These are phyloP conservation scores for Rhynchosporium secalis DNA, from an alignment of 2,329 filamentous ascomycete genomes.

Conservation along the genomic window DNA sequence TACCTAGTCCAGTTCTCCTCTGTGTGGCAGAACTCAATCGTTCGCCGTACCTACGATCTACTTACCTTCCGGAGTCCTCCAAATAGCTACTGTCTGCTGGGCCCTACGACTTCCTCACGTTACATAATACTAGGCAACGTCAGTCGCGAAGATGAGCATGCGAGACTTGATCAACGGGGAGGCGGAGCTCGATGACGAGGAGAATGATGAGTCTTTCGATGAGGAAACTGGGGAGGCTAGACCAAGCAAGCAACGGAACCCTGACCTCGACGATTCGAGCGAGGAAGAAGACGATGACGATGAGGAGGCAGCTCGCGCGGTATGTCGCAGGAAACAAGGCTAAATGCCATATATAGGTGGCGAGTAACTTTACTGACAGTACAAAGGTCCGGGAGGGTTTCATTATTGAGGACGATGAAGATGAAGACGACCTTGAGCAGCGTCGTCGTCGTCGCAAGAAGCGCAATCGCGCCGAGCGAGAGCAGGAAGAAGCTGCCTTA, in stretches of 20 bases:
- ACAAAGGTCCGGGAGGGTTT: slow-evolving; percentile 85
- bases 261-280: slow-evolving; percentile 75
- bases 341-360: background rate
- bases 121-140: slow-evolving; percentile 6
- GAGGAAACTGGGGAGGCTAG: slow-evolving; percentile 68
- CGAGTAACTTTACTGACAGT: slow-evolving; percentile 19
- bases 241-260: slow-evolving; percentile 44
- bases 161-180: slow-evolving; percentile 79
- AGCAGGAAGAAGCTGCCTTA: slow-evolving; percentile 78
- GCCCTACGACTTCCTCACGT: background rate
- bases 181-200: slow-evolving; percentile 84
- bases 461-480: slow-evolving; percentile 73
- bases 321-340: slow-evolving; percentile 44
- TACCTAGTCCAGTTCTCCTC: background rate
- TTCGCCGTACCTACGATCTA: background rate
- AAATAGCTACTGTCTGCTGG: background rate
- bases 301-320: slow-evolving; percentile 76
- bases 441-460: slow-evolving; percentile 62
- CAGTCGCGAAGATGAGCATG: slow-evolving; percentile 60
- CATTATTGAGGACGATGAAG: slow-evolving; percentile 82
- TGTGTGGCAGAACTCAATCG: background rate
- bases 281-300: slow-evolving; percentile 94
- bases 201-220: slow-evolving; percentile 79
- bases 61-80: background rate
- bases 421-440: slow-evolving; percentile 64